These are phyloP conservation scores for Phytophthora cryptogea DNA, from an alignment of 352 stramenopile genomes.

Conservation along the genomic window DNA sequence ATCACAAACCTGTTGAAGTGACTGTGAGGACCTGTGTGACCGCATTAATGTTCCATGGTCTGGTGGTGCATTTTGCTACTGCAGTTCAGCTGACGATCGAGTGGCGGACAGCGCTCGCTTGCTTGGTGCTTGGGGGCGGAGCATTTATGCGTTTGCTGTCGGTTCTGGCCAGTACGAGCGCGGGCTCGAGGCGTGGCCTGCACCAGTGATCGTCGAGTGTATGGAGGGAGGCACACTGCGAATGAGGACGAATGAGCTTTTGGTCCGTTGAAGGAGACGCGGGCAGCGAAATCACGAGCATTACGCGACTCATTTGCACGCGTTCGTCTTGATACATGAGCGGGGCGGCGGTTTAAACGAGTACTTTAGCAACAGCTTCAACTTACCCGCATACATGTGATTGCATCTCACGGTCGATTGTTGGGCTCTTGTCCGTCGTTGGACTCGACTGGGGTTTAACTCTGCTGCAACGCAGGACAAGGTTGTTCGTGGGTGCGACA, in stretches of 20 bases:
- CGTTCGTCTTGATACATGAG: conserved; percentile 6
- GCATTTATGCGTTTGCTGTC: conserved; percentile 21
- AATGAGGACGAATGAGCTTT: conserved; percentile 1
- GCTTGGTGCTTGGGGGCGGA: conserved; percentile 11
- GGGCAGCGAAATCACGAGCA: conserved; percentile 2
- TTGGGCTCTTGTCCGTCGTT: neutral
- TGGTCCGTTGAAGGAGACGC: conserved; percentile 1
- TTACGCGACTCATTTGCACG: conserved; percentile 2
- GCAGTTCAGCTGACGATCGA: conserved; percentile 3
- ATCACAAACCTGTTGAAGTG: too few relatives aligned
- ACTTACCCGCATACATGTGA: neutral
- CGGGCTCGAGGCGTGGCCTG: conserved; percentile 10
- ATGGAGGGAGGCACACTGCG: conserved; percentile 1
- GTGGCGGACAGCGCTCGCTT: conserved; percentile 7
- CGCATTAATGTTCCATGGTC: conserved; percentile 10
- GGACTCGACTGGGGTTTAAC: conserved; percentile 3
- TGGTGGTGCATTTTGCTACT: conserved; percentile 11
- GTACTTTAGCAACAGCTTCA: neutral
- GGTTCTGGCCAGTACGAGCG: conserved; percentile 5
- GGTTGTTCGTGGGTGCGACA: conserved; percentile 2
- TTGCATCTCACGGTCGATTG: neutral
- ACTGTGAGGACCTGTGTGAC: neutral
- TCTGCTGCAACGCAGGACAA: conserved; percentile 9
- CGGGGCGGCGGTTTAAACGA: neutral
- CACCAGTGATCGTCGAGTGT: conserved; percentile 12